Base-by-base conservation (phyloP, 495 filamentous ascomycete species). In the Aspergillus panamensis region DNA sequence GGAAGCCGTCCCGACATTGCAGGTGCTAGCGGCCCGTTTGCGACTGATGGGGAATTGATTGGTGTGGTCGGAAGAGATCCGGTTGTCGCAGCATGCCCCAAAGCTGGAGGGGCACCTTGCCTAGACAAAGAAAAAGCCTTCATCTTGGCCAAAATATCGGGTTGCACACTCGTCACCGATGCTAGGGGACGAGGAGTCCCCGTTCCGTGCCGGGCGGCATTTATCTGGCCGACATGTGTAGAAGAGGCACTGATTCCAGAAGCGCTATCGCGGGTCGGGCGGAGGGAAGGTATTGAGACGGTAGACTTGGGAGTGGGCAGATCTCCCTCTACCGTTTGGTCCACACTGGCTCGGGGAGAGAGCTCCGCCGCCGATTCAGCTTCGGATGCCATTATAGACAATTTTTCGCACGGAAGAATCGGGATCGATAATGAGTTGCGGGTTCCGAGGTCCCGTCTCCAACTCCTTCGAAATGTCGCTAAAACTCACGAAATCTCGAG, bases 81-180 rank as follows among this genome's bases (percentile, higher is more conserved):
- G 8, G 72, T 77, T 17, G 75, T 68, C 47, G 66, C 55, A 31
- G 66, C 21, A 62, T 77, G 71, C 45, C 66, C 45, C 42, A 72
- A 52, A 8, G 55, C 51, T 25, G 77, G 75, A 35, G 80, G 80
- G 21, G 75, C 74, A 48, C 81, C 82, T 66, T 84, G 84, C 58
- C 83, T 73, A 57, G 81, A 87, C 13, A 88, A 66, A 53, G 89
- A 86, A 52, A 92, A 90, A 2, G 87, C 88, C 61, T 84, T 84
- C 79, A 93, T 87, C 63, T 87, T 92, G 35, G 86, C 88, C 75
- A 88, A 83, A 58, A 97, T 84, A 59, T 95, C 91, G 69, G 87
- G 84, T 40, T 89, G 76, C 44, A 79, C 76, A 48, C 77, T 80
- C 39, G 84, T 83, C 65, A 86, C 77, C 9, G 83, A 80, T 9